Base-by-base conservation (phyloP, 1,139 yeast species). In the Lodderomyces jiufengensis region DNA sequence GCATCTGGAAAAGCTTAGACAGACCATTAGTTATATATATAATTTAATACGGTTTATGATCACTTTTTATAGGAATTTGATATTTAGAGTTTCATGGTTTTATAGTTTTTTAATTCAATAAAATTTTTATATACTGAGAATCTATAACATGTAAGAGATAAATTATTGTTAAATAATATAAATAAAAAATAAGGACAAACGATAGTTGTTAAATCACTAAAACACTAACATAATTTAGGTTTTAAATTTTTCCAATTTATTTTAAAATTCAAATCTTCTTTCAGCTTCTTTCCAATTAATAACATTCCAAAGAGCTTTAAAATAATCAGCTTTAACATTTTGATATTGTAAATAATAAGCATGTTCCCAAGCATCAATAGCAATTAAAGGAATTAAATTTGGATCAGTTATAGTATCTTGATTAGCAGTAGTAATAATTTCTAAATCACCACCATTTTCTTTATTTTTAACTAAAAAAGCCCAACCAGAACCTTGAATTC, bases 321-420 rank as follows among this genome's bases (percentile, higher is more conserved):
- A 90, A 71, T 90, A 90, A 61, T 90, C 96, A 33, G 67, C 95
- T 76, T 90, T 90, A 60, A 83, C 92, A 69, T 90, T 90, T 68
- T 86, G 84, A 73, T 90, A 90, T 66, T 90, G 97, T 66, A 90
- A 75, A 76, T 90, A 90, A 73, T 88, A 90, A 38, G 97, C 97
- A 59, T 90, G 97, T 66, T 90, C 97, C 97, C 97, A 90, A 44
- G 97, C 97, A 57, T 90, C 97, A 60, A 90, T 86, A 37, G 96
- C 97, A 43, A 90, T 76, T 61, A 90, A 71, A 34, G 97, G 96
- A 38, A 79, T 73, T 57, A 77, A 73, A 12, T 37, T 40, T 22
- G 76, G 70, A 28, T 87, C 84, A 33, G 84, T 73, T 27, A 85
- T 87, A 28, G 95, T 84, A 65, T 90, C 97, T 66, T 90, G 97